Evolutionary conservation across 179 eudicot species (phyloP), one percentile per base, ranked within the genome.

Genomic region (Carnegiea gigantea): DNA sequence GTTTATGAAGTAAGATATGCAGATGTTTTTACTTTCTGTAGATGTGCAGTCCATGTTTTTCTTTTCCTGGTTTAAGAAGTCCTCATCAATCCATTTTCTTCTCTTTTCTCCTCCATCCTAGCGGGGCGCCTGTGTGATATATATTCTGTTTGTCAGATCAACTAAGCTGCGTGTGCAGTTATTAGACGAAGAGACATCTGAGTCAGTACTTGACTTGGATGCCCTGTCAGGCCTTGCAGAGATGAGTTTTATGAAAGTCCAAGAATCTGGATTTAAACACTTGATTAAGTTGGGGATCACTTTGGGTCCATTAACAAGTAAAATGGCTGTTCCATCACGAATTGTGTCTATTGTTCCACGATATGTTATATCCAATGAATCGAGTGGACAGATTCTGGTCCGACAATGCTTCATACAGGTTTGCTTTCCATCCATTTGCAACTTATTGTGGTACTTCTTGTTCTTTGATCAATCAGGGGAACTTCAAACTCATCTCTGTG

Each of bases 361-460:
- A 75, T 95, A 90, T 86, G 83, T 95, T 48, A 85, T 95, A 59
- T 86, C 84, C 68, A 97, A 97, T 86, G 91, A 95, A 84, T 93
- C 98, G 46, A 91, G 88, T 67, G 94, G 88, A 79, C 84, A 64
- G 79, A 89, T 92, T 79, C 78, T 83, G 83, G 84, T 93, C 83
- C 91, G 93, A 18, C 99, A 95, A 83, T 95, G 91, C 83, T 85
- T 82, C 86, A 76, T 89, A 74, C 94, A 97, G 98, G 99, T 97
- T 82, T 79, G 86, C 65, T 76, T 64, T 46, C 79, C 60, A 40
- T 67, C 77, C 57, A 54, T 48, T 38, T 75, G 70, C 67, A 75
- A 67, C 11, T 59, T 78, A 70, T 65, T 46, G 12, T 68, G 17
- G 65, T 28, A 11, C 4, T 30, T 24, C 78, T 59, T 57, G 48